Evolutionary conservation across 345 rosid species (phyloP).

Genomic region (Brassica nigra): DNA sequence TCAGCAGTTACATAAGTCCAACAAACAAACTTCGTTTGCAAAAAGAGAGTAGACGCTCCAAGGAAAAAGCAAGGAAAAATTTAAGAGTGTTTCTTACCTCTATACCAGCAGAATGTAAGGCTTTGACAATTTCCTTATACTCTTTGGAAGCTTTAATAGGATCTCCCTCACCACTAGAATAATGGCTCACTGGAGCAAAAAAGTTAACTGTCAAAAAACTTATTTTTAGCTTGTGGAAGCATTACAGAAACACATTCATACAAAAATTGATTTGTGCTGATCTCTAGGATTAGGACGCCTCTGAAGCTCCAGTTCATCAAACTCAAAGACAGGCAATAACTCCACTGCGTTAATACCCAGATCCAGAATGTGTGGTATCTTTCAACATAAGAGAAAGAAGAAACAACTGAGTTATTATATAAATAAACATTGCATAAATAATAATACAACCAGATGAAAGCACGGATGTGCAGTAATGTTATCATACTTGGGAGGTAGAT

Average conservation of each 20-base stretch:
- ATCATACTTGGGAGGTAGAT: neutral
- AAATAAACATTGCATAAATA: neutral
- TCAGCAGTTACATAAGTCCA: slow-evolving; percentile 13
- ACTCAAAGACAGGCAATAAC: slow-evolving; percentile 86
- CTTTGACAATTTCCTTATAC: slow-evolving; percentile 92
- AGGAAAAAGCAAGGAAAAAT: neutral
- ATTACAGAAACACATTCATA: neutral
- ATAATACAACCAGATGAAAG: slow-evolving; percentile 9
- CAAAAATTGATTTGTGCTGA: slow-evolving; percentile 26
- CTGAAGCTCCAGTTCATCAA: slow-evolving; percentile 91
- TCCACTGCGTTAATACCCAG: slow-evolving; percentile 94
- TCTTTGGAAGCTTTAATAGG: slow-evolving; percentile 77
- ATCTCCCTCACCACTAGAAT: slow-evolving; percentile 84
- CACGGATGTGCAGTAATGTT: neutral
- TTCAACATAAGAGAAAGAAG: slow-evolving; percentile 21
- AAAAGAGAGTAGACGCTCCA: neutral
- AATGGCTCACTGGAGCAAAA: slow-evolving; percentile 95
- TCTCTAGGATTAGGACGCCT: slow-evolving; percentile 89
- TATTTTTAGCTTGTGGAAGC: neutral
- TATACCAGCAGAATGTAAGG: slow-evolving; percentile 85
- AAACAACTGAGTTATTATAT: slow-evolving; percentile 29
- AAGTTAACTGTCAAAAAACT: slow-evolving; percentile 63
- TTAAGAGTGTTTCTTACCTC: slow-evolving; percentile 57
- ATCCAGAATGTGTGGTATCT: slow-evolving; percentile 91
- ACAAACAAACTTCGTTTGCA: neutral